Base-by-base conservation (phyloP, 2,329 filamentous ascomycete species). In the Penicillium olsonii region DNA sequence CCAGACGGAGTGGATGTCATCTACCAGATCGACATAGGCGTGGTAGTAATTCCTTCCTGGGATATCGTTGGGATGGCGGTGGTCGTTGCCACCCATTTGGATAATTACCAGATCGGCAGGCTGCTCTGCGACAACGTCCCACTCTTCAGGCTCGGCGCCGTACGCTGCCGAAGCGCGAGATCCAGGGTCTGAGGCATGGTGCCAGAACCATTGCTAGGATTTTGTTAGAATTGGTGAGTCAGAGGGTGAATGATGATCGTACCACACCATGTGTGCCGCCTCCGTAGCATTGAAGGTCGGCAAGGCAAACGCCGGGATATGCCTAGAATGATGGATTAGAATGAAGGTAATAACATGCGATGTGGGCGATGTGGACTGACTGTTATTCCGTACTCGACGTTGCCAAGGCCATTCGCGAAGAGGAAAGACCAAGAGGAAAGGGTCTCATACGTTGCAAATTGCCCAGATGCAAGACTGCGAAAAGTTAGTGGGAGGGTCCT, bases 281-380 rank as follows among this genome's bases (percentile, higher is more conserved):
- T 4, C 78, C 80, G 68, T 77, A 84, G 65, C 81, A 85, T 41
- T 78, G 60, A 46, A 79, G 73, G 55, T 84, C 80, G 14, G 74
- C 70, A 2, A 81, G 70, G 55, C 81, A 84, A 41, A 83, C 82
- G 4, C 81, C 82, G 0, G 82, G 80, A 50, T 81, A 83, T n/a
- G 65, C 62, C 65, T 67, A 26, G 14, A 26, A 14, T 24, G 2
- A 40, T 22, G 5, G 18, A 27, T 56, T 18, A 58, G 45, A 8
- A 45, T 10, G 11, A 19, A 2, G 4, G 11, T 14, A 1, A 29
- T 4, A 10, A 14, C 1, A 29, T 18, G n/a, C 5, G 2, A n/a
- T 3, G 15, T 5, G 6, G 9, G 15, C n/a, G n/a, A n/a, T n/a
- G 14, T 17, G 10, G 11, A 55, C 59, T 48, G 11, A 66, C 64